Percentiles rank a stretch among this genome's conserved stretches.
phyloP scores from a whole-genome alignment of 2,329 filamentous ascomycete genomes.

The Scopulariopsis brevicaulis region DNA sequence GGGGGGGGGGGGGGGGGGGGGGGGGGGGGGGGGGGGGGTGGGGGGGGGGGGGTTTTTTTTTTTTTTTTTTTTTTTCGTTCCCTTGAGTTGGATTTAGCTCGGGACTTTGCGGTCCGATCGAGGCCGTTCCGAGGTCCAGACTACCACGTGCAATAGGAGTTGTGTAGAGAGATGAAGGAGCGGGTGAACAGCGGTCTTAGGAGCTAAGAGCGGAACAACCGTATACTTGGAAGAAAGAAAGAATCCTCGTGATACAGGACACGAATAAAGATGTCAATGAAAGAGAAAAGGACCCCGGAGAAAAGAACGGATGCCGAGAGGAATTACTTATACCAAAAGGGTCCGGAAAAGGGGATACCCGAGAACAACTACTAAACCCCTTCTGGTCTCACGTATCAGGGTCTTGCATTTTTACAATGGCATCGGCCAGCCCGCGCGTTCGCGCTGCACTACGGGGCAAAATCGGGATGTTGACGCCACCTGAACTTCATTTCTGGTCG shows the following conservation, averaged over 20 bases:
- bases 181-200: not conserved
- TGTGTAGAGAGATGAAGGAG: not conserved
- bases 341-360: not conserved
- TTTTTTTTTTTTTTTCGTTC: not conserved
- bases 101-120: not conserved
- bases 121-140: no score
- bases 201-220: not conserved
- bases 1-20: no score
- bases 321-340: not conserved
- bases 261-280: no score
- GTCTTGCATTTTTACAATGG: not conserved
- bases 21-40: no score
- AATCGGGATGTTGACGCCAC: constrained; percentile 2
- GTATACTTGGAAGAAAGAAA: not conserved
- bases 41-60: no score
- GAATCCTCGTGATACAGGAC: not conserved
- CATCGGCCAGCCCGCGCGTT: not conserved
- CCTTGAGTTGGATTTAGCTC: not conserved
- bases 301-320: not conserved
- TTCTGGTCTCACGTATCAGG: not conserved
- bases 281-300: not conserved
- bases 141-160: not conserved
- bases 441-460: not conserved
- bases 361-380: not conserved
- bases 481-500: not conserved